phyloP scores from a whole-genome alignment of 805 yeast genomes.

The Zygoascus biomembranicola region DNA sequence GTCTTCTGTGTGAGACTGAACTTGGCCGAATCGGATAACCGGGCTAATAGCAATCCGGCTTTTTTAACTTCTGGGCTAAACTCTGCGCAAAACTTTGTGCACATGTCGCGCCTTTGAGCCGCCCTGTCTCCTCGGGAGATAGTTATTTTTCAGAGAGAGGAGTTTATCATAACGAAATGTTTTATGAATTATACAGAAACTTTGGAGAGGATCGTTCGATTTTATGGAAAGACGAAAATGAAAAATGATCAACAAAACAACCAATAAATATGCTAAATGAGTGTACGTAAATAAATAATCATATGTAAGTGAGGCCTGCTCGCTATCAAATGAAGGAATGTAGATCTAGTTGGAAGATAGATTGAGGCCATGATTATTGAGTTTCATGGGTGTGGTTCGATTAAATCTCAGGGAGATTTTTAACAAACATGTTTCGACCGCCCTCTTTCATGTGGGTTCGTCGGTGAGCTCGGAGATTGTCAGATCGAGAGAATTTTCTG shows the following conservation, averaged over 20 bases:
- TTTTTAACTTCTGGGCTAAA: no score
- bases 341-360: not conserved
- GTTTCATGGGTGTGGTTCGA: not conserved
- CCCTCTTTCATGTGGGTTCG: slow-evolving; percentile 50
- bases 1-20: no score
- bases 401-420: slow-evolving; percentile 22
- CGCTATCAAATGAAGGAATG: not conserved
- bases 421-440: slow-evolving; percentile 35
- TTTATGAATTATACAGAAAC: no score
- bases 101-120: no score
- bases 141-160: no score
- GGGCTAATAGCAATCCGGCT: no score
- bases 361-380: not conserved
- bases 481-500: slow-evolving; percentile 61
- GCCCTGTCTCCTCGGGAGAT: no score
- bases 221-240: no score
- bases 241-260: not conserved
- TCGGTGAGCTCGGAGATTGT: slow-evolving; percentile 71
- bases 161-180: no score
- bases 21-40: no score
- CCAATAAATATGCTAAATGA: not conserved
- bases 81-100: no score
- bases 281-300: not conserved
- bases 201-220: no score
- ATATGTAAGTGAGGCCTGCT: not conserved